Evolutionary conservation across 176 grass and related monocot genomes (phyloP).

Genomic region (Triticum urartu): DNA sequence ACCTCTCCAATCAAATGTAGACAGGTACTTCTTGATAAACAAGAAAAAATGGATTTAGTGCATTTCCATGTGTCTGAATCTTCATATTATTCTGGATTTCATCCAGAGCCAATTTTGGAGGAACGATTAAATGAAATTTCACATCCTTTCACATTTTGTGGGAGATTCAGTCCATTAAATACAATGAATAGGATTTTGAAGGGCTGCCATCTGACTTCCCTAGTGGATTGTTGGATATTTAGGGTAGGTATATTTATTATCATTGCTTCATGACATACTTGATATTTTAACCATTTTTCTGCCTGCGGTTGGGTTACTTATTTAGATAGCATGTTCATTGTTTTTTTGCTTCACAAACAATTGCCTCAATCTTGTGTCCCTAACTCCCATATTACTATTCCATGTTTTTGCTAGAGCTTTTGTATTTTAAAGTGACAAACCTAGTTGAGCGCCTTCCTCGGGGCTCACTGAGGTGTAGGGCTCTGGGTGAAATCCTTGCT

Average conservation of each 20-base stretch:
- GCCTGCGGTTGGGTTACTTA: background rate
- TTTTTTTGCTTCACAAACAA: background rate
- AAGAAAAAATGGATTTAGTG: too few species aligned
- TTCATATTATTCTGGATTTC: background rate
- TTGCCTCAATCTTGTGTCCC: background rate
- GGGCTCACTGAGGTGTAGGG: too few species aligned
- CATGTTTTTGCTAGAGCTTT: background rate
- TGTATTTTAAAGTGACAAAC: too few species aligned
- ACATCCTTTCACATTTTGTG: conserved; percentile 24
- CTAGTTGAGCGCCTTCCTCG: too few species aligned
- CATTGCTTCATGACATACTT: background rate
- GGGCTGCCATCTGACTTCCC: conserved; percentile 85
- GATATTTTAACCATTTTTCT: background rate
- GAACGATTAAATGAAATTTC: conserved; percentile 35
- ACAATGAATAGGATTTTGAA: conserved; percentile 79
- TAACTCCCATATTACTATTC: background rate
- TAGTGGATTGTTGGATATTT: conserved; percentile 88
- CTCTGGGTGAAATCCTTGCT: too few species aligned
- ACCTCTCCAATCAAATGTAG: conserved; percentile 56
- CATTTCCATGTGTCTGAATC: too few species aligned
- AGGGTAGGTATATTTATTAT: conserved; percentile 52
- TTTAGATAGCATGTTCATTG: background rate
- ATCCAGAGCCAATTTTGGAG: conserved; percentile 64
- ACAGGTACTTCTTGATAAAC: background rate
- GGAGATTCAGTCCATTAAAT: conserved; percentile 75